Evolutionary conservation across 768 basidiomycete species (phyloP), one percentile per base, ranked within the genome.

Genomic region (Macrolepiota dolichaula): DNA sequence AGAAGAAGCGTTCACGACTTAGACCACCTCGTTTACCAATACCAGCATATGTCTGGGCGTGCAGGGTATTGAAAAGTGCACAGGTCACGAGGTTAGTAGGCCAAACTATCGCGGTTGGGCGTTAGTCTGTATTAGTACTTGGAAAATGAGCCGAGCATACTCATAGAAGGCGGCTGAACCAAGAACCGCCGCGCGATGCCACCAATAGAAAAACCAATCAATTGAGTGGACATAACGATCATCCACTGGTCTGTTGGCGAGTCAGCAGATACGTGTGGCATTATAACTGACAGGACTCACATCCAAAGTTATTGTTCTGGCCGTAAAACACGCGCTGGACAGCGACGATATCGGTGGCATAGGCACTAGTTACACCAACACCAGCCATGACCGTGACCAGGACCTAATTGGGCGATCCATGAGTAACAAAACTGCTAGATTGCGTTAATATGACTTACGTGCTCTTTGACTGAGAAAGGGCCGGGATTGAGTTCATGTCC

Each of bases 151-250:
- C 46, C 19, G 10, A 27, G 70, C 83, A 62, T 62, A 85, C 85
- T 87, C 86, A 88, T 88, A 0, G 85, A 85, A 2, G 83, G 84
- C 6, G 85, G 89, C 59, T 85, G 80, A 38, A 89, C 91, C 38
- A 93, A 80, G 79, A 92, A 92, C 11, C 91, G 85, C 32, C 88
- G 84, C 5, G 83, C 64, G 77, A 92, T 65, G 66, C 84, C 68
- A 77, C 91, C 92, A 58, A 92, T 85, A 3, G 90, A 92, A 77
- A 93, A 93, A 12, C 92, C 91, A 57, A 92, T 91, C 57, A 91
- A 74, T 67, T 89, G 87, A 1, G 86, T 86, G 32, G 84, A 87
- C 74, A 92, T 84, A 25, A 92, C 87, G 22, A 92, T 73, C 72
- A 92, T 83, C 86, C 90, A 89, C 74, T 91, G 88, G 71, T 92